Conservation (phyloP, 2,329 filamentous ascomycete genomes). For the Alternaria angustiovoidea region DNA sequence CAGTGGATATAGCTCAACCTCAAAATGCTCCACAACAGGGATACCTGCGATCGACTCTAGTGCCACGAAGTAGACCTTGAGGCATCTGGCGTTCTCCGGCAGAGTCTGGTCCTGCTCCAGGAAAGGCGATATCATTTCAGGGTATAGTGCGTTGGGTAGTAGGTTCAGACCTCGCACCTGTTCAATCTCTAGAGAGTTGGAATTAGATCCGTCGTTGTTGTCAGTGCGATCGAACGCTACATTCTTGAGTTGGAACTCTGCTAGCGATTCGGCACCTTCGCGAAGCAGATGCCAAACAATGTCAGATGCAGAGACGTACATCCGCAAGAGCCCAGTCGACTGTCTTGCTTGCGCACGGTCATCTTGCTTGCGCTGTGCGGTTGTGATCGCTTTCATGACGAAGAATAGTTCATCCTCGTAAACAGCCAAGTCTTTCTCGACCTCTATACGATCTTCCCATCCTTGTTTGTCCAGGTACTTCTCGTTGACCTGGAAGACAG, state of each 20-base stretch:
- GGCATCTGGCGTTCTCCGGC: slow-evolving; percentile 77
- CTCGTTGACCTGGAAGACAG: slow-evolving; percentile 91
- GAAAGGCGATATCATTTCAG: slow-evolving; percentile 94
- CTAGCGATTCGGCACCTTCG: slow-evolving; percentile 83
- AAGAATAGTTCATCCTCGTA: slow-evolving; percentile 99
- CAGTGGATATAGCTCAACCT: slow-evolving; percentile 90
- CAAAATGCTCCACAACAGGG: slow-evolving; percentile 95
- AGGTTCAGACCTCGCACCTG: slow-evolving; percentile 89
- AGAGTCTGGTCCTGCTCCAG: slow-evolving; percentile 67
- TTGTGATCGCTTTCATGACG: slow-evolving; percentile 99
- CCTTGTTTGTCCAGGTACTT: slow-evolving; percentile 85
- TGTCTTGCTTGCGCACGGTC: slow-evolving; percentile 69
- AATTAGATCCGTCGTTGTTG: slow-evolving; percentile 95
- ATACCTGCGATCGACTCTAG: slow-evolving; percentile 97
- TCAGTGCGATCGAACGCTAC: slow-evolving; percentile 95
- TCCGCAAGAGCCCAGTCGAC: slow-evolving; percentile 81
- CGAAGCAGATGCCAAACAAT: slow-evolving; percentile 97
- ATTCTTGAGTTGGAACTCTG: slow-evolving; percentile 91
- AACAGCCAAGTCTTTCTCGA: slow-evolving; percentile 86
- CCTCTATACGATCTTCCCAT: slow-evolving; percentile 87
- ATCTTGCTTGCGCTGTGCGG: slow-evolving; percentile 84
- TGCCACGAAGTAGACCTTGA: slow-evolving; percentile 97
- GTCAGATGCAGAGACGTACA: slow-evolving; percentile 92
- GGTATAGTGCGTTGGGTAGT: slow-evolving; percentile 88
- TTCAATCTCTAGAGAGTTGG: slow-evolving; percentile 88